Base-by-base conservation (phyloP, 1,139 yeast species). In the Sugiyamaella pinicola region DNA sequence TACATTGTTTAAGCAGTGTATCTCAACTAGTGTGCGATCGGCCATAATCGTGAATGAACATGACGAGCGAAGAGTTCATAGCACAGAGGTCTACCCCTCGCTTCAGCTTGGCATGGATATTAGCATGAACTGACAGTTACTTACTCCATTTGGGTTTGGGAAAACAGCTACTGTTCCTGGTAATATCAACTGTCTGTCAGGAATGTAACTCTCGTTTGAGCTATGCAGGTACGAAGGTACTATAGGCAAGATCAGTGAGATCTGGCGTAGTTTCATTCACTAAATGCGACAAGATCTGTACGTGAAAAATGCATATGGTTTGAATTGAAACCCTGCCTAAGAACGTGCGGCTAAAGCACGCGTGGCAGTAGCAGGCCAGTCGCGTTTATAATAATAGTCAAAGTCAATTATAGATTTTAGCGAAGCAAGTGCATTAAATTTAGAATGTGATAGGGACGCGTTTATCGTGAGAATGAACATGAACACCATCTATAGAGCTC, bases 271-370 rank as follows among this genome's bases (percentile, higher is more conserved):
- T n/a, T n/a, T 26, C n/a, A n/a, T 26, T 24, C 10, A 4, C 22
- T 8, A 35, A 35, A 35, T 18, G n/a, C 24, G 39, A 35, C 24
- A 35, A 35, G 39, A 35, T 35, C 39, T 35, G 39, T 35, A 18
- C 22, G 22, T 15, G 39, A 35, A 35, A 33, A 35, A 35, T 35
- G 39, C 35, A 31, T 31, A 31, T 26, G 35, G 9, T 2, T 8
- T 31, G 35, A n/a, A 31, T 4, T 12, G 17, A 31, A 6, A 13
- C 10, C 10, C 7, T 31, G 17, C 35, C n/a, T n/a, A n/a, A n/a
- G n/a, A 24, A 24, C 28, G 28, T 9, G 9, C 28, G 9, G 28
- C 28, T 24, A 24, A 24, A 24, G 9, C 8, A 26, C 31, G 31
- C 31, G 31, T 9, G 31, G 31, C 31, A 7, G 10, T n/a, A n/a